A percentile compares a stretch with the other conserved stretches of the same genome.
Evolutionary conservation across 805 yeast genomes (phyloP).

Genomic region (Middelhovenomyces tepae): DNA sequence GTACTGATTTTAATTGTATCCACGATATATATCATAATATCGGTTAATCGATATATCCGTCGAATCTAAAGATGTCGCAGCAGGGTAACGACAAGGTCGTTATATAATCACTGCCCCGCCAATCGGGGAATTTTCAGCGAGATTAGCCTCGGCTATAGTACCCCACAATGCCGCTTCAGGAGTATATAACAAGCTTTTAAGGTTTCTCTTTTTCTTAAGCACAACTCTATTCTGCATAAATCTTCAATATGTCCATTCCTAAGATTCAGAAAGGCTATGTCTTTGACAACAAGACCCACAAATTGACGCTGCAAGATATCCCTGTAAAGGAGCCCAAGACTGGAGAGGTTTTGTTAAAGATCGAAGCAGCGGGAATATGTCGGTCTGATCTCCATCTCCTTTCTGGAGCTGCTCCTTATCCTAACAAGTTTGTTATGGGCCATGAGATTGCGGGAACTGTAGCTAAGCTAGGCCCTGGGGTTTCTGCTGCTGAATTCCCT

Average conservation of each 20-base stretch:
- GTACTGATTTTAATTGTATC: too few species aligned
- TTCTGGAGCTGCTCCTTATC: slow-evolving; percentile 85
- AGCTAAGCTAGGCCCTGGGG: slow-evolving; percentile 60
- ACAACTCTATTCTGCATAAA: too few species aligned
- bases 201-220: too few species aligned
- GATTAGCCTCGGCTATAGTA: too few species aligned
- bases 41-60: too few species aligned
- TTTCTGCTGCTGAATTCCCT: slow-evolving; percentile 45
- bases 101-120: too few species aligned
- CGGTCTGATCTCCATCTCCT: slow-evolving; percentile 88
- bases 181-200: too few species aligned
- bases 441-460: slow-evolving; percentile 82
- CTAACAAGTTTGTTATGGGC: slow-evolving; percentile 57
- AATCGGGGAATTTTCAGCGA: too few species aligned
- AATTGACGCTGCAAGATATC: slow-evolving; percentile 38
- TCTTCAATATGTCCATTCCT: not conserved
- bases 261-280: not conserved
- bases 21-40: too few species aligned
- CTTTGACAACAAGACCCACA: not conserved
- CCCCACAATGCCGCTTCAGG: too few species aligned
- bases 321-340: slow-evolving; percentile 71
- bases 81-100: too few species aligned
- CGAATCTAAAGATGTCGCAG: too few species aligned
- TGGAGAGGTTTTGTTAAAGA: slow-evolving; percentile 65
- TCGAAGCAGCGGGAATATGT: slow-evolving; percentile 81